Conservation (phyloP, 768 basidiomycete species). For the Panaeolus papilionaceus region DNA sequence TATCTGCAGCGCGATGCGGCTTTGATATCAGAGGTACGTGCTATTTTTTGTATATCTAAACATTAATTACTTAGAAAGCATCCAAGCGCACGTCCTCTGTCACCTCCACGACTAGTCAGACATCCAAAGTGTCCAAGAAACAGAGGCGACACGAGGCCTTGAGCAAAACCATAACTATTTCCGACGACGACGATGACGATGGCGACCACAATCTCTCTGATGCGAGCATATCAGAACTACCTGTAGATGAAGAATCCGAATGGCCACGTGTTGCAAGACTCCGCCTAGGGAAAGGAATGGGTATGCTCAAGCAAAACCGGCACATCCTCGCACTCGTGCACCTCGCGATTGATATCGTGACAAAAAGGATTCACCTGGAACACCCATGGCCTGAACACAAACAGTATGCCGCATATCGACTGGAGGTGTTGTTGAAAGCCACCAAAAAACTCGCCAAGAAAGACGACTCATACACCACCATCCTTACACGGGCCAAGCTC, state of each 20-base stretch:
- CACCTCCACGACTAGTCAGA: background rate
- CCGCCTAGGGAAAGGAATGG: background rate
- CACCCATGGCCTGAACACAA: background rate
- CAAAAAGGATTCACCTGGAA: background rate
- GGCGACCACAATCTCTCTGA: background rate
- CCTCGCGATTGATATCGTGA: background rate
- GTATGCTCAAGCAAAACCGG: background rate
- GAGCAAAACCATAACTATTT: background rate
- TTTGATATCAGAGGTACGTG: background rate
- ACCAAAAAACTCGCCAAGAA: background rate
- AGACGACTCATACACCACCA: background rate
- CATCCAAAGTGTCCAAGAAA: background rate
- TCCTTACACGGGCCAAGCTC: background rate
- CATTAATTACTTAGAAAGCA: too few relatives aligned
- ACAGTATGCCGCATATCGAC: background rate
- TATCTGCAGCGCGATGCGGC: background rate
- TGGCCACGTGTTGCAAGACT: background rate
- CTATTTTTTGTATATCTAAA: background rate
- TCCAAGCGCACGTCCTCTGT: too few relatives aligned
- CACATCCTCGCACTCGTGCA: background rate
- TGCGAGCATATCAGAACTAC: background rate
- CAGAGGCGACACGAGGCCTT: background rate
- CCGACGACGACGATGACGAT: background rate
- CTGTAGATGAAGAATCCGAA: background rate
- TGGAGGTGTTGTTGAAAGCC: background rate